phyloP scores from a whole-genome alignment of 2,329 filamentous ascomycete species.

The Epichloe festucae region DNA sequence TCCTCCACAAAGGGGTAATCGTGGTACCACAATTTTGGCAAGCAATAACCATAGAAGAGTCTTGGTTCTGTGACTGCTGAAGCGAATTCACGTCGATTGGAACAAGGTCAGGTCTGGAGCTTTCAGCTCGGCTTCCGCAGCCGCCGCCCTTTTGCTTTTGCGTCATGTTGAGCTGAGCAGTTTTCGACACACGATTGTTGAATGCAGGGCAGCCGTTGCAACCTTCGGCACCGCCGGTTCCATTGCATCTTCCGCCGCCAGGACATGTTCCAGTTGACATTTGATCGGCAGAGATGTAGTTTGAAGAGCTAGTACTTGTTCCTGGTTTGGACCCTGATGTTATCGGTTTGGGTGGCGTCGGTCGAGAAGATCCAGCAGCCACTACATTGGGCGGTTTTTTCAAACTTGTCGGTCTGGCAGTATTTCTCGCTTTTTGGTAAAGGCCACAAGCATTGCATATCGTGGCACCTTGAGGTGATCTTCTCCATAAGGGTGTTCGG shows the following conservation, averaged over 20 bases:
- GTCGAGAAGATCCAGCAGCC: constrained; percentile 28
- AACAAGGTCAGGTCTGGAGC: constrained; percentile 14
- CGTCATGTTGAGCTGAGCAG: constrained; percentile 53
- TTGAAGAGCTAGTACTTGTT: constrained; percentile 38
- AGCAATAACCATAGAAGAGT: constrained; percentile 52
- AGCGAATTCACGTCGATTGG: constrained; percentile 23
- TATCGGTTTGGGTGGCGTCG: constrained; percentile 24
- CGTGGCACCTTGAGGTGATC: constrained; percentile 82
- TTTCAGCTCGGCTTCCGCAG: constrained; percentile 17
- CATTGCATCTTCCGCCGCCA: constrained; percentile 88
- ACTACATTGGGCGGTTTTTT: constrained; percentile 57
- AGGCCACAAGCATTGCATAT: constrained; percentile 97
- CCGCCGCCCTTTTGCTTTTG: constrained; percentile 28
- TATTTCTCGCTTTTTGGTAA: constrained; percentile 87
- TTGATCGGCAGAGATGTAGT: constrained; percentile 66
- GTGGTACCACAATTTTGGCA: constrained; percentile 97
- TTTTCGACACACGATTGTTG: constrained; percentile 92
- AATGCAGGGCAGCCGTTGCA: constrained; percentile 94
- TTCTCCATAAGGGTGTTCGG: constrained; percentile 84
- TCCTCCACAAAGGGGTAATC: constrained; percentile 88
- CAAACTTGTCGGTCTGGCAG: constrained; percentile 76
- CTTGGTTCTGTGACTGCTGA: constrained; percentile 18
- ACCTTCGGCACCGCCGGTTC: constrained; percentile 86
- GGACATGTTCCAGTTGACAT: constrained; percentile 78
- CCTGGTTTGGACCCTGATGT: constrained; percentile 26